These are phyloP conservation scores for Acer yangbiense DNA, from an alignment of 345 rosid species.

Conservation along the genomic window DNA sequence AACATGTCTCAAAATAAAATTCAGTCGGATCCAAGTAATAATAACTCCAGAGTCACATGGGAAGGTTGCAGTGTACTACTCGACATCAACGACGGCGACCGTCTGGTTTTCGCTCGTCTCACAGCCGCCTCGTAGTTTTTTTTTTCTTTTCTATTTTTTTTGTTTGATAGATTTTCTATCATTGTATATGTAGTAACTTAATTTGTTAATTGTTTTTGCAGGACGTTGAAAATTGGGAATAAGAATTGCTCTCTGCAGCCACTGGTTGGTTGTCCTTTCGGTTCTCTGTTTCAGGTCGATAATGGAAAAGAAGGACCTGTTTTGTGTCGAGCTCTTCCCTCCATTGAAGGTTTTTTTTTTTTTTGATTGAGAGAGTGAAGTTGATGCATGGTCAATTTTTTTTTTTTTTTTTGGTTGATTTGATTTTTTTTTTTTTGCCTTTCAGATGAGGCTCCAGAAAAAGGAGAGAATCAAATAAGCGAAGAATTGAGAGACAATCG, in stretches of 20 bases:
- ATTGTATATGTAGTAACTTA: background rate
- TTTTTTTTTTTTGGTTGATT: background rate
- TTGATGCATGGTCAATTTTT: conserved; percentile 5
- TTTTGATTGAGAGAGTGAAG: background rate
- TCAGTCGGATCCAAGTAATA: conserved; percentile 17
- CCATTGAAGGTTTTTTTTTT: conserved; percentile 50
- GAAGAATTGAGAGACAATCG: conserved; percentile 74
- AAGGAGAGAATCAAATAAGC: conserved; percentile 33
- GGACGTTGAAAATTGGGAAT: conserved; percentile 76
- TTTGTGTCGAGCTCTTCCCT: conserved; percentile 52
- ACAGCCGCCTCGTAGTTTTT: conserved; percentile 73
- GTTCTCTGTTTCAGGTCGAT: conserved; percentile 80
- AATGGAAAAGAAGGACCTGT: conserved; percentile 56
- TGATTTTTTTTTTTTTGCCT: conserved; percentile 28
- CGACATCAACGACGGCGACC: conserved; percentile 95
- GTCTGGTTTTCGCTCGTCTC: conserved; percentile 89
- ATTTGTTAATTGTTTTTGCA: conserved; percentile 18
- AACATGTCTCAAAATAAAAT: conserved; percentile 23
- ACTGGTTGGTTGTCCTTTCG: conserved; percentile 82
- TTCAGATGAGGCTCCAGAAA: conserved; percentile 36
- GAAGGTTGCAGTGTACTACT: conserved; percentile 96
- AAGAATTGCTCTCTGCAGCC: conserved; percentile 65
- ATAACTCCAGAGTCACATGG: conserved; percentile 62
- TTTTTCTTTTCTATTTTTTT: background rate
- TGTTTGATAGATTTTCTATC: background rate